These are phyloP conservation scores for Oxyria digyna DNA, from an alignment of 148 eudicot genomes.

Conservation along the genomic window DNA sequence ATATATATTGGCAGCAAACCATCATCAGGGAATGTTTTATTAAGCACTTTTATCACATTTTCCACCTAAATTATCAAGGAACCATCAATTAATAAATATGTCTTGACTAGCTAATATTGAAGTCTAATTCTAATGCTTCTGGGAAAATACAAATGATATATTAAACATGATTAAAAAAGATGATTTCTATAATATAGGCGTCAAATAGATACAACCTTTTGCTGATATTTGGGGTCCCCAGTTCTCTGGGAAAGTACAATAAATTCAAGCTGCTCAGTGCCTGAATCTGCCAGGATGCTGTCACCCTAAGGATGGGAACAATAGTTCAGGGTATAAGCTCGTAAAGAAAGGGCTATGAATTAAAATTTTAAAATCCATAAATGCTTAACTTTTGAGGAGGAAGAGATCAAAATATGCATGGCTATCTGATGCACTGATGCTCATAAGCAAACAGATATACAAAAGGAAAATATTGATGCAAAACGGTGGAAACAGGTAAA, in stretches of 20 bases:
- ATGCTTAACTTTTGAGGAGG: not conserved
- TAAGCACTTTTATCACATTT: slow-evolving; percentile 64
- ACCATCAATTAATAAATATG: not conserved
- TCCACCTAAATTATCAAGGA: slow-evolving; percentile 46
- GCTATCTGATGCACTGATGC: not conserved
- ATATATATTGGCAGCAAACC: slow-evolving; percentile 92
- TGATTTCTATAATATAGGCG: not conserved
- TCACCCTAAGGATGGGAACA: slow-evolving; percentile 41
- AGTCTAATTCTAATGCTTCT: not conserved
- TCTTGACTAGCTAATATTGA: not conserved
- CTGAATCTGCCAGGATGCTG: slow-evolving; percentile 95
- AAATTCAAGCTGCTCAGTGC: slow-evolving; percentile 96
- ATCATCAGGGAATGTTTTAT: slow-evolving; percentile 79
- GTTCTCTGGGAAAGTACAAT: slow-evolving; percentile 97
- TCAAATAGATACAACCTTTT: slow-evolving; percentile 39
- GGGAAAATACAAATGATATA: not conserved
- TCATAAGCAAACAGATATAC: no score
- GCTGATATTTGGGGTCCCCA: slow-evolving; percentile 90
- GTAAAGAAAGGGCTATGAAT: not conserved
- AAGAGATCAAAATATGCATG: not conserved
- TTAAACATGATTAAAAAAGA: not conserved
- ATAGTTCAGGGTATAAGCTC: slow-evolving; percentile 1
- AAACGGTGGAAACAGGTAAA: not conserved
- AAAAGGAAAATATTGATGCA: not conserved
- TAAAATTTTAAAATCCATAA: not conserved